Evolutionary conservation across 2,329 filamentous ascomycete genomes (phyloP).

Genomic region (Emmonsiellopsis sp.): DNA sequence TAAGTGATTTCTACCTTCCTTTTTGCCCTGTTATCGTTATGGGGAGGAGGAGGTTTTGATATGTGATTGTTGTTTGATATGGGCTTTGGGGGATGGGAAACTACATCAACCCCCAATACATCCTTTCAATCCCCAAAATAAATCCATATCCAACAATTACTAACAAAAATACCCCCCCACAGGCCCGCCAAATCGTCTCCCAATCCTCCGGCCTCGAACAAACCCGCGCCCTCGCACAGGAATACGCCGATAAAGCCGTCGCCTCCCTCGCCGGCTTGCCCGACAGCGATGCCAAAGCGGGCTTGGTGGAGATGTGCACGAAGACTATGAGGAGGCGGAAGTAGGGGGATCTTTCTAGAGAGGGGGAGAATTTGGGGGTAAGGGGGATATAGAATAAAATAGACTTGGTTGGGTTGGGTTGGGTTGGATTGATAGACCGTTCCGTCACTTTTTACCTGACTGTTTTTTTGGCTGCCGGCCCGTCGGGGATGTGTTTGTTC

Average conservation of each 20-base stretch:
- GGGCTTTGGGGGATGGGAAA: background rate
- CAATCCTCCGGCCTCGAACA: constrained; percentile 82
- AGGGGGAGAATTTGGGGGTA: background rate
- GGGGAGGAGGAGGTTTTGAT: background rate
- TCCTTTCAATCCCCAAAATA: constrained; percentile 7
- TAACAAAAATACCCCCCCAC: background rate
- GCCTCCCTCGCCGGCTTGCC: constrained; percentile 76
- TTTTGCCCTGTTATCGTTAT: background rate
- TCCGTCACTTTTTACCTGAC: too few relatives aligned
- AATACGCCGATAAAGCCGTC: constrained; percentile 82
- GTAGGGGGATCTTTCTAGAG: constrained; percentile 31
- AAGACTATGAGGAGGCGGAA: constrained; percentile 87
- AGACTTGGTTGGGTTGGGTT: too few relatives aligned
- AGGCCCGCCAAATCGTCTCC: constrained; percentile 82
- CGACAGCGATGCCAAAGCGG: constrained; percentile 87
- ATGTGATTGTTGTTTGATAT: background rate
- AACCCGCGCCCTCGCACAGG: constrained; percentile 79
- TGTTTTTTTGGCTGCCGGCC: too few relatives aligned
- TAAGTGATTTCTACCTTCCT: constrained; percentile 37
- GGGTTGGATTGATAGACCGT: too few relatives aligned
- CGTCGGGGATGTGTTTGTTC: too few relatives aligned
- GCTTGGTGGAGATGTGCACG: constrained; percentile 83
- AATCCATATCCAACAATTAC: background rate
- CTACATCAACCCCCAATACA: too few relatives aligned
- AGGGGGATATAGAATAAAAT: too few relatives aligned